Evolutionary conservation across 495 filamentous ascomycete species (phyloP), one percentile per base, ranked within the genome.

Genomic region (Penicillium tannophilum): DNA sequence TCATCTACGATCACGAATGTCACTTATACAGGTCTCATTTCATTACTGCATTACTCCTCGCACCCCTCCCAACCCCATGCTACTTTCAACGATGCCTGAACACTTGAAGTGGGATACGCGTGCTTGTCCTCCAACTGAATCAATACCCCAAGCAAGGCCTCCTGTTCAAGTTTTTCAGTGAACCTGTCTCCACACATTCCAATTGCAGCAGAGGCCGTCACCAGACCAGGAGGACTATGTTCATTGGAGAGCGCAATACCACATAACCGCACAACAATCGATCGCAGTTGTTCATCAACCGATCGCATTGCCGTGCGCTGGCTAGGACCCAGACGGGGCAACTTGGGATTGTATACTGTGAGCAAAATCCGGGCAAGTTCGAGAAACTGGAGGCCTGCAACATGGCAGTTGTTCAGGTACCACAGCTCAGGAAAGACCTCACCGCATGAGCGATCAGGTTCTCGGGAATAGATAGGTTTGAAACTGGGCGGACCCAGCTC

Each of bases 341-440:
- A 31, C 5, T 63, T 66, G 2, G 76, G 77, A 54, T 79, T 72
- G 58, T 77, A 74, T 14, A 74, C 72, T 0, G 64, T 57, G n/a
- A 80, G 68, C 30, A 80, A 58, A 30, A 80, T 73, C 6, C 67
- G 64, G 1, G 73, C 67, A 12, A 79, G 67, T 31, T 75, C 71
- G 9, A 72, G 58, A 50, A 75, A 71, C 31, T 74, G 73, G 17
- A 72, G 53, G 0, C 68, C 77, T 3, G 70, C 67, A 7, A 74
- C 70, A 43, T 77, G 70, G 43, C 67, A 72, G 49, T 74, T 68
- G 23, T 65, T 64, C 12, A 80, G 45, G 41, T 74, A 71, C 72
- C 76, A 75, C 9, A 75, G 39, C 28, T 75, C 70, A 0, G 77
- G 77, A 42, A 74, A 79, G 14, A 74, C 54, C 45, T 73, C 54